Evolutionary conservation across 768 basidiomycete genomes (phyloP).

Genomic region (Pisolithus marmoratus): DNA sequence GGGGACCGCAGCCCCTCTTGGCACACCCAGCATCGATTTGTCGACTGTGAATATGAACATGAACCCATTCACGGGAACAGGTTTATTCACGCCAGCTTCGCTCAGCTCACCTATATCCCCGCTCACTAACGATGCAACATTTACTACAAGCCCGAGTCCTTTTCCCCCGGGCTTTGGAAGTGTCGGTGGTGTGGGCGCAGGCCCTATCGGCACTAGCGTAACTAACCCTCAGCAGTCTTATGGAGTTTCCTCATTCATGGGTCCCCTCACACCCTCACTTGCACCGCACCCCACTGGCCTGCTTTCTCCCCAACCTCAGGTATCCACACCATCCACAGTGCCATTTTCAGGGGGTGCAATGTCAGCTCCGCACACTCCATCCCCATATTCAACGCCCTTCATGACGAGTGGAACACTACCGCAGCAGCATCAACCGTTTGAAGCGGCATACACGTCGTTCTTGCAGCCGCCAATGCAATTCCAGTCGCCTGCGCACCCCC

Average conservation of each 20-base stretch:
- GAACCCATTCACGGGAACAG: not conserved
- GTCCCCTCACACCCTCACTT: not conserved
- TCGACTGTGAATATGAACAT: not conserved
- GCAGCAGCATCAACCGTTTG: slow-evolving; percentile 14
- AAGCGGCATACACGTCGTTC: slow-evolving; percentile 19
- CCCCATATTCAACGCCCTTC: slow-evolving; percentile 9
- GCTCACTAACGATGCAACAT: not conserved
- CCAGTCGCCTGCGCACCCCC: not conserved
- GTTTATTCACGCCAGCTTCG: not conserved
- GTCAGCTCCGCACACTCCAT: slow-evolving; percentile 21
- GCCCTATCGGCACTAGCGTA: slow-evolving; percentile 1
- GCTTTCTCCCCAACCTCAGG: not conserved
- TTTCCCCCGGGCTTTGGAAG: slow-evolving; percentile 9
- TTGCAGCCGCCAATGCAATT: slow-evolving; percentile 14
- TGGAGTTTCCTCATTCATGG: not conserved
- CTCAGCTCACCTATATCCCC: not conserved
- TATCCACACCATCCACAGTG: slow-evolving; percentile 15
- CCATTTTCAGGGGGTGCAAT: slow-evolving; percentile 10
- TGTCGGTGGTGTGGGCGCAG: slow-evolving; percentile 5
- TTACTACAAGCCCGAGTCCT: slow-evolving; percentile 6
- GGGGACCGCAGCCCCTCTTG: slow-evolving; percentile 7
- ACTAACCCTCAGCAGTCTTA: slow-evolving; percentile 2
- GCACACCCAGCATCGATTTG: not conserved
- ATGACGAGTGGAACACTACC: slow-evolving; percentile 8
- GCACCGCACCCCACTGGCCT: slow-evolving; percentile 6